Evolutionary conservation across 2,329 filamentous ascomycete species (phyloP).

Genomic region (Teratosphaeria viscida): DNA sequence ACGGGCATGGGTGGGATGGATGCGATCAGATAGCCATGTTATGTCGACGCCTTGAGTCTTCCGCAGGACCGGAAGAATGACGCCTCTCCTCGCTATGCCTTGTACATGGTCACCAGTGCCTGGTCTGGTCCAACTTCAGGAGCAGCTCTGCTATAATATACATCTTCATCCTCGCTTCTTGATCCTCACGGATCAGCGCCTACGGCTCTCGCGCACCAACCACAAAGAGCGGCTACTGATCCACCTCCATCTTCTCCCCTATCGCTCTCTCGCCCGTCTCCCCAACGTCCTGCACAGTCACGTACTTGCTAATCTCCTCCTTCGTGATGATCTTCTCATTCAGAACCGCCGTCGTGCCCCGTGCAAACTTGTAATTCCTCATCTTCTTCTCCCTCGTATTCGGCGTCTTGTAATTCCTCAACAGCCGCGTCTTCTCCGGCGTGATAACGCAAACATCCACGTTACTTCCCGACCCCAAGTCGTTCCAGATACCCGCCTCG

Average conservation of each 20-base stretch:
- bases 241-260: conserved; percentile 57
- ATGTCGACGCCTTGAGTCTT: no score
- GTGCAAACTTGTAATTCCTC: conserved; percentile 81
- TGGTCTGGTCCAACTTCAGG: not conserved
- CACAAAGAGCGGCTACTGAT: conserved; percentile 26
- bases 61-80: no score
- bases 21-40: no score
- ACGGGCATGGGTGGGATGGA: no score
- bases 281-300: conserved; percentile 71
- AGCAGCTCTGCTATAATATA: not conserved
- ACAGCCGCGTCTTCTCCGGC: conserved; percentile 82
- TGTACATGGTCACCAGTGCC: not conserved
- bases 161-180: not conserved
- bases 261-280: conserved; percentile 50
- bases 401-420: conserved; percentile 86
- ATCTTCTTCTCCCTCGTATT: conserved; percentile 87
- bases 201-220: not conserved
- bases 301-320: conserved; percentile 87
- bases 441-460: conserved; percentile 96
- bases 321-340: conserved; percentile 94
- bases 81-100: not conserved
- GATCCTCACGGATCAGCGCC: not conserved
- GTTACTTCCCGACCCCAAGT: conserved; percentile 91
- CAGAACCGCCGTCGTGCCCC: conserved; percentile 88
- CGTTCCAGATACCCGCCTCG: conserved; percentile 95